Evolutionary conservation across 768 basidiomycete species (phyloP), one percentile per base, ranked within the genome.

Genomic region (Mrakia frigida): DNA sequence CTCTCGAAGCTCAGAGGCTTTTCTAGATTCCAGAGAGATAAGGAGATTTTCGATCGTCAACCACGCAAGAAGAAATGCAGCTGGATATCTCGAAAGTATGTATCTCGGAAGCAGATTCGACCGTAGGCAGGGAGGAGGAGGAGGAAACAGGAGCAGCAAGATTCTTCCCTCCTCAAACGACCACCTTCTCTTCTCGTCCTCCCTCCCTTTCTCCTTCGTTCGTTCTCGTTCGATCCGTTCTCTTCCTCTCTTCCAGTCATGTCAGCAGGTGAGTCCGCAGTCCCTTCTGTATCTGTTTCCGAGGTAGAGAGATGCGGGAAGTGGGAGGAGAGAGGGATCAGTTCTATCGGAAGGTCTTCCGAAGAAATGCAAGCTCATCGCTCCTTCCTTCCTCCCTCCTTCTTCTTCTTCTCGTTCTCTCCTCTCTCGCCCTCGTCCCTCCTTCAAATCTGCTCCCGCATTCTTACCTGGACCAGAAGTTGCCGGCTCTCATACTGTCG

Each of bases 401-500:
- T 37, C 33, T 28, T 68, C 23, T 18, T 43, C 74, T 67, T 14
- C 63, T 46, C 43, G 9, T 37, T 35, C 31, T 35, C 33, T 35
- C 63, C 37, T 65, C 14, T 13, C 37, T 25, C 31, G 0, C 37
- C 14, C 31, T 65, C 37, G 16, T 21, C 63, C 6, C 13, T 37
- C 23, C 63, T 65, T 28, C 21, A 7, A 7, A n/a, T 35, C 10
- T 35, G 37, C 25, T 41, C 25, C 67, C n/a, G n/a, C n/a, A n/a
- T n/a, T n/a, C n/a, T n/a, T n/a, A n/a, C 25, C 41, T 11, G 13
- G 14, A 3, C 41, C 70, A 31, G 70, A 70, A 70, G 28, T 70
- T 9, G 70, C 70, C 13, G 70, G 70, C 18, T 70, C 70, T 31
- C 70, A 70, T 35, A 70, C 70, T 9, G 70, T 70, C 25, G 70